phyloP scores from a whole-genome alignment of 768 basidiomycete species.

The Coprinopsis marcescibilis region DNA sequence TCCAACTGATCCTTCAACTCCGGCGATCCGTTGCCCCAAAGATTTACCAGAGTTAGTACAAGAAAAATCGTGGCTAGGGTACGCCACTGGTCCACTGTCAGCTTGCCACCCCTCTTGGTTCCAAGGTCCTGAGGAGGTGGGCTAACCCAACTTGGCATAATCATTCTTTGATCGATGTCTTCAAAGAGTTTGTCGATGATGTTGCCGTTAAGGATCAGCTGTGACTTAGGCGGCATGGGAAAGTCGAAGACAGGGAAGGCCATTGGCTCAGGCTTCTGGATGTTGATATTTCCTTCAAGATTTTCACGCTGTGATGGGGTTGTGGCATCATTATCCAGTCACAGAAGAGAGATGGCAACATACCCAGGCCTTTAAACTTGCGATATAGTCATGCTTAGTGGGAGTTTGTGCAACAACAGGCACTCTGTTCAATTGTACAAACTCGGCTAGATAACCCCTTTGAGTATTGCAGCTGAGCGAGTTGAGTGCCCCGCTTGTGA shows the following conservation, averaged over 20 bases:
- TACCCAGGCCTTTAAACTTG: neutral
- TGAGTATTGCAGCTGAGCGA: neutral
- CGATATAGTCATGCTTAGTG: neutral
- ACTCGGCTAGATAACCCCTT: neutral
- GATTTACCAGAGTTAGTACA: constrained; percentile 28
- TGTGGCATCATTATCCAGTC: neutral
- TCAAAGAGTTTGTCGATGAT: constrained; percentile 8
- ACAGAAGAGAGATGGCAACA: neutral
- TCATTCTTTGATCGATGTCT: constrained; percentile 15
- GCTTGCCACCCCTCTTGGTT: constrained; percentile 18
- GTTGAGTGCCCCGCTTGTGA: neutral
- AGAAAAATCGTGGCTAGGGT: constrained; percentile 20
- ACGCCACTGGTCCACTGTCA: constrained; percentile 32
- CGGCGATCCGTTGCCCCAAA: constrained; percentile 25
- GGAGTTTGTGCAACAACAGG: neutral
- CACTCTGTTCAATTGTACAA: neutral
- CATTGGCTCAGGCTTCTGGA: neutral
- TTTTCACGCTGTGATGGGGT: neutral
- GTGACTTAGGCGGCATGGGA: neutral
- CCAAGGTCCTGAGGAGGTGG: constrained; percentile 13
- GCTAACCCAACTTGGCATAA: constrained; percentile 17
- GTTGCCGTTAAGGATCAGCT: neutral
- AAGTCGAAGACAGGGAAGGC: neutral
- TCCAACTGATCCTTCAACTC: constrained; percentile 14
- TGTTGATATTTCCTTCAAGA: neutral